Percentiles rank a stretch among this genome's conserved stretches.
Conservation (phyloP, 192 early-diverging fungal genomes). For the Radiomyces spectabilis region DNA sequence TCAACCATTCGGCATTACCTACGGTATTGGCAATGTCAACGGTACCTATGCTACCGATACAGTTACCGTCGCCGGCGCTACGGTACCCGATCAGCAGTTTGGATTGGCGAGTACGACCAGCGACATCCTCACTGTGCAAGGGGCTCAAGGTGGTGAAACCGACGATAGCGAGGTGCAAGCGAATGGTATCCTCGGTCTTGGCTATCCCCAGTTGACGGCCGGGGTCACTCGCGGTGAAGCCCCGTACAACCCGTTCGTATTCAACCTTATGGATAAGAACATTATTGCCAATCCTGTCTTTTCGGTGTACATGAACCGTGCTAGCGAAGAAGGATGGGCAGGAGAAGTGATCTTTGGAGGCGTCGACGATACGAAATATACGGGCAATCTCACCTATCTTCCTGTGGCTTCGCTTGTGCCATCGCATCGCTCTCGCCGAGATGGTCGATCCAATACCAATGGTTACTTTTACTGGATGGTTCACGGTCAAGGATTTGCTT, state of each 20-base stretch:
- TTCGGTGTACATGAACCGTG: constrained; percentile 17
- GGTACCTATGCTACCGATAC: constrained; percentile 24
- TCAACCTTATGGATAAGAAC: constrained; percentile 14
- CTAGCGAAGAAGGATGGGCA: constrained; percentile 5
- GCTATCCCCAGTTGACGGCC: constrained; percentile 21
- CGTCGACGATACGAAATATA: constrained; percentile 34
- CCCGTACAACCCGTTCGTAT: constrained; percentile 26
- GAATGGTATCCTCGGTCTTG: constrained; percentile 28
- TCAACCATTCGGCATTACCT: constrained; percentile 13
- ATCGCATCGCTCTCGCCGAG: not conserved
- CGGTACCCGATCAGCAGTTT: constrained; percentile 18
- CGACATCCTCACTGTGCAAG: constrained; percentile 10
- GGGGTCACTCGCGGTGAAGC: constrained; percentile 3
- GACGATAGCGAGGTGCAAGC: not conserved
- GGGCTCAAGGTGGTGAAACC: not conserved
- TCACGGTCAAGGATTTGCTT: constrained; percentile 20
- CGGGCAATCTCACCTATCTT: constrained; percentile 38
- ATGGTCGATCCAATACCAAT: not conserved
- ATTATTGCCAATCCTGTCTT: constrained; percentile 18
- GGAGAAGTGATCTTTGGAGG: constrained; percentile 49
- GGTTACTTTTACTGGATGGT: constrained; percentile 27
- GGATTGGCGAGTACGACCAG: constrained; percentile 16
- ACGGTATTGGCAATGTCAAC: constrained; percentile 26
- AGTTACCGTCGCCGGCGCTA: constrained; percentile 12
- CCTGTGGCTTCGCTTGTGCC: constrained; percentile 17